Base-by-base conservation (phyloP, 2,329 filamentous ascomycete species). In the Cercospora citrullina region DNA sequence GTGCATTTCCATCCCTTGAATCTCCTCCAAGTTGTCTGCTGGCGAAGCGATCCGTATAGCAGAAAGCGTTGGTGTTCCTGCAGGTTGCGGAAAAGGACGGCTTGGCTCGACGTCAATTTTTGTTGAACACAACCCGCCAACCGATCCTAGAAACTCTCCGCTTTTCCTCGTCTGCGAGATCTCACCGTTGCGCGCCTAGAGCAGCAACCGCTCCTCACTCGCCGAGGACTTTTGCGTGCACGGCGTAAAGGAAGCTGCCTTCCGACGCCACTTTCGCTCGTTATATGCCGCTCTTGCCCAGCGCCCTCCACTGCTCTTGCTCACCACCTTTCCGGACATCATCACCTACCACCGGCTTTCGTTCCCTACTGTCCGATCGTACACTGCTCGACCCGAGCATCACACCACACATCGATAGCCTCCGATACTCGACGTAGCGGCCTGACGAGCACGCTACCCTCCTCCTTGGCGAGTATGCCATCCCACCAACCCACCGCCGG, bases 401-500 rank as follows among this genome's bases (percentile, higher is more conserved):
- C 18, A 21, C 10, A 2, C n/a, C 33, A 33, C 42, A 33, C 57
- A 61, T 39, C 59, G 63, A 42, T 18, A 60, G 18, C 31, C n/a
- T 51, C 58, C 64, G 18, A 42, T 21, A 30, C 4, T 42, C 42
- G 21, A 30, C 51, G 26, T 12, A 45, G 21, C 62, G 48, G 62
- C 62, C 23, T 18, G 12, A 23, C 51, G 62, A 64, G 62, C 51
- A 64, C 62, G 61, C 61, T 55, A 6, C 5, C 33, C 14, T 36
- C 4, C 45, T 23, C 45, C 12, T 7, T 33, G 59, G 21, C 60
- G 58, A 78, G 61, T 72, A 86, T 86, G 84, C 83, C 84, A 75
- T 85, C 84, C 55, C 81, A 82, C 75, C 84, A 86, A 74, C 80
- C 83, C 68, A 79, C 79, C 68, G 80, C 64, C 60, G 66, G 66